Percentiles rank a stretch among this genome's conserved stretches.
Conservation (phyloP, 2,329 filamentous ascomycete species). For the Ceratocystis variospora region DNA sequence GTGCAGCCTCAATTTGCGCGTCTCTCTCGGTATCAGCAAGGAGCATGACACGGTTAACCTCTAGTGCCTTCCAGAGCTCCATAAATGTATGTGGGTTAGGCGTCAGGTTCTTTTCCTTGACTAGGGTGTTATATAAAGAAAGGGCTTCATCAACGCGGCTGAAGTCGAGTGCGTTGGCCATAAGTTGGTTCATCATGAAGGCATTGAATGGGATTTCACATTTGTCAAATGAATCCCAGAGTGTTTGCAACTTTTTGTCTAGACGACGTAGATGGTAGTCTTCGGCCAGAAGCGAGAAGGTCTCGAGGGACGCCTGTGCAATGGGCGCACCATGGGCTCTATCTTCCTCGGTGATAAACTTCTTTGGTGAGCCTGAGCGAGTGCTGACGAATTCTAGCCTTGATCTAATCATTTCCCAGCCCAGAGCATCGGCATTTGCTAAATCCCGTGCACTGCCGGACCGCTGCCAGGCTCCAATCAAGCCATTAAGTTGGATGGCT, state of each 20-base stretch:
- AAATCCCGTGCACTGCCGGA: conserved; percentile 41
- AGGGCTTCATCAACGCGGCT: conserved; percentile 42
- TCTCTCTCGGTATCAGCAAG: conserved; percentile 24
- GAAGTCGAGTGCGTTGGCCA: conserved; percentile 51
- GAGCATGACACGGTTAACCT: conserved; percentile 35
- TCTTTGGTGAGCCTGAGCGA: conserved; percentile 24
- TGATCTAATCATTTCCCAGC: conserved; percentile 62
- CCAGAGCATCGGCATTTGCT: conserved; percentile 51
- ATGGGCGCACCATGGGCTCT: conserved; percentile 22
- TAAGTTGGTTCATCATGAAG: conserved; percentile 67
- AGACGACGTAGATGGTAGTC: conserved; percentile 53
- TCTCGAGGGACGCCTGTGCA: conserved; percentile 57
- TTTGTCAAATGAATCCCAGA: conserved; percentile 49
- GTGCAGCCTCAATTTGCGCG: conserved; percentile 27
- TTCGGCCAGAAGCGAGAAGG: conserved; percentile 60
- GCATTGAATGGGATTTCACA: conserved; percentile 54
- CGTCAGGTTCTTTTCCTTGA: conserved; percentile 33
- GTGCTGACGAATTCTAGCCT: conserved; percentile 49
- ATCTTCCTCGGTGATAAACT: conserved; percentile 3
- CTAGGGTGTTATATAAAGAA: conserved; percentile 42
- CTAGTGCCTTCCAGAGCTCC: conserved; percentile 49
- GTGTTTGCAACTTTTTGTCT: conserved; percentile 40
- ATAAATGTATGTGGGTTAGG: conserved; percentile 58
- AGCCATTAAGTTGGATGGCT: conserved; percentile 64
- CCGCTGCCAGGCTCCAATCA: conserved; percentile 67